Evolutionary conservation across 192 early-diverging fungal species (phyloP).

Genomic region (Diversispora epigaea): DNA sequence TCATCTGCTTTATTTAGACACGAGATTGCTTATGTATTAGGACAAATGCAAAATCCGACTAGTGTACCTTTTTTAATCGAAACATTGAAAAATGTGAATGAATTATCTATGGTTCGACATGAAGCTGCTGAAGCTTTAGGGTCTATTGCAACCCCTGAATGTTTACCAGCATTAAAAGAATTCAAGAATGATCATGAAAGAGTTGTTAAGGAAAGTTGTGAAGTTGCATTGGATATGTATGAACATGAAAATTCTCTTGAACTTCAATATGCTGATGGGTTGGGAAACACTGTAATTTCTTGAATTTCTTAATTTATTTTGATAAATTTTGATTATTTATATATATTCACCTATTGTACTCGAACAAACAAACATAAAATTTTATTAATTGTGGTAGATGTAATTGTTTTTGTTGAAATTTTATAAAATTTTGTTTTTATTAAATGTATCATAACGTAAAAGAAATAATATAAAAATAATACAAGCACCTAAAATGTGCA

Average conservation of each 20-base stretch:
- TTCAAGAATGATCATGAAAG: slow-evolving; percentile 74
- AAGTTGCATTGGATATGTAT: slow-evolving; percentile 95
- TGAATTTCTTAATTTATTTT: no score
- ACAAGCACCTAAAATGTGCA: no score
- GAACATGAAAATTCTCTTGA: slow-evolving; percentile 85
- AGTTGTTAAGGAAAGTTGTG: slow-evolving; percentile 88
- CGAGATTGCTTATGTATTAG: slow-evolving; percentile 96
- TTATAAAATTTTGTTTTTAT: no score
- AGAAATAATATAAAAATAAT: no score
- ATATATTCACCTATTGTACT: no score
- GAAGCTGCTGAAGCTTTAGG: slow-evolving; percentile 97
- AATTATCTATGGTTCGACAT: slow-evolving; percentile 92
- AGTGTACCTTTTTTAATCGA: slow-evolving; percentile 81
- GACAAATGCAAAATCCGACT: slow-evolving; percentile 93
- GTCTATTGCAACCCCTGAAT: slow-evolving; percentile 88
- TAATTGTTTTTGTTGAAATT: no score
- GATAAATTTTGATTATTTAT: no score
- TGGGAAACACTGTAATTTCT: not conserved
- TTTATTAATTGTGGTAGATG: no score
- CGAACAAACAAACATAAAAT: no score
- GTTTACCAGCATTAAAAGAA: slow-evolving; percentile 68
- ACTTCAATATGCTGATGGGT: slow-evolving; percentile 57
- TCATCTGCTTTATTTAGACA: slow-evolving; percentile 83
- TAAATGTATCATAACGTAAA: no score
- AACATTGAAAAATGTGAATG: slow-evolving; percentile 71